Conservation (phyloP, 768 basidiomycete genomes). For the Tulasnella calospora region DNA sequence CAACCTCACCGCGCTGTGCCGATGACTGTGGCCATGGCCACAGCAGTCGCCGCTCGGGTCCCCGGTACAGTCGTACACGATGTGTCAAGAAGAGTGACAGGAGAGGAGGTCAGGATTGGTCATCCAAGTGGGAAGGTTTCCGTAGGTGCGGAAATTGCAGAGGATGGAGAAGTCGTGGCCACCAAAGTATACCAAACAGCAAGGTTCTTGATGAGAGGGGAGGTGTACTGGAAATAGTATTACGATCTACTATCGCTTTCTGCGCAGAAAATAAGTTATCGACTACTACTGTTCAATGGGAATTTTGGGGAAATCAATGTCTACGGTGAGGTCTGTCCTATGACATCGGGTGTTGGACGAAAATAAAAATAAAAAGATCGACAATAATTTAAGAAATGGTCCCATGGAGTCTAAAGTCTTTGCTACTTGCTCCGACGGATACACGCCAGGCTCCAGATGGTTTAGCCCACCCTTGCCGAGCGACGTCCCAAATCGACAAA, state of each 20-base stretch:
- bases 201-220: constrained; percentile 63
- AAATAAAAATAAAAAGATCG: not conserved
- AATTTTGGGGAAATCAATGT: not conserved
- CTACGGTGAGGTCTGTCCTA: not conserved
- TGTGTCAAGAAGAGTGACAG: constrained; percentile 20
- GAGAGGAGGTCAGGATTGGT: constrained; percentile 46
- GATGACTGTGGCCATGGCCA: constrained; percentile 31
- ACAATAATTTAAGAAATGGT: not conserved
- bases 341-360: not conserved
- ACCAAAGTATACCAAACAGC: constrained; percentile 67
- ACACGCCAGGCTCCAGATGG: constrained; percentile 11
- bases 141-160: constrained; percentile 54
- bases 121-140: constrained; percentile 67
- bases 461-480: constrained; percentile 25
- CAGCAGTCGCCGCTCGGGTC: constrained; percentile 27
- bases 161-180: constrained; percentile 47
- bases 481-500: constrained; percentile 27
- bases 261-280: not conserved
- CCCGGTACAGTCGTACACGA: constrained; percentile 24
- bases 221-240: constrained; percentile 53
- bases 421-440: constrained; percentile 26
- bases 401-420: constrained; percentile 20
- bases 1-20: constrained; percentile 39
- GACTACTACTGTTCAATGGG: not conserved
- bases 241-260: not conserved